Evolutionary conservation across 805 yeast genomes (phyloP).

Genomic region (Saccharomyces eubayanus): DNA sequence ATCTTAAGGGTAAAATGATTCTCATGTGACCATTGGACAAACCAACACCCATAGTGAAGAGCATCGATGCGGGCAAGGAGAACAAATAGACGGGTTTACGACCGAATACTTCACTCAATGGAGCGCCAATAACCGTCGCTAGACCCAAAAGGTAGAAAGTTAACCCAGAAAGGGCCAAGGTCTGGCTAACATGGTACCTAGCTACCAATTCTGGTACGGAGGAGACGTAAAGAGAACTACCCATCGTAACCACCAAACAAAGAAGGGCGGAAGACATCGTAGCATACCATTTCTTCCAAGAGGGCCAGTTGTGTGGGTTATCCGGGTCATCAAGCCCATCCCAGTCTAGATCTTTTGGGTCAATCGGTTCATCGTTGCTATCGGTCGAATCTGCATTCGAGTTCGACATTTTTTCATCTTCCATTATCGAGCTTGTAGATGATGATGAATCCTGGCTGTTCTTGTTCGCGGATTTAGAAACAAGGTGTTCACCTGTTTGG

Average conservation of each 20-base stretch:
- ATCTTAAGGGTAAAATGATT: constrained; percentile 57
- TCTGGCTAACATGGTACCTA: constrained; percentile 47
- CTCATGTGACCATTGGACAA: constrained; percentile 49
- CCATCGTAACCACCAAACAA: constrained; percentile 65
- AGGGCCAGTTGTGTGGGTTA: constrained; percentile 64
- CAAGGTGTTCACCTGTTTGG: not conserved
- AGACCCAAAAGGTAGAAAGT: constrained; percentile 65
- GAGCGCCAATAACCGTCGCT: constrained; percentile 66
- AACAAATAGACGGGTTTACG: constrained; percentile 51
- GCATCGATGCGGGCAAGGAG: constrained; percentile 58
- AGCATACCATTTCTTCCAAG: constrained; percentile 52
- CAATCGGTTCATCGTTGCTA: constrained; percentile 23
- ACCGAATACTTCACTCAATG: constrained; percentile 62
- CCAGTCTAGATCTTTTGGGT: constrained; percentile 44
- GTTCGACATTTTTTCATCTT: not conserved
- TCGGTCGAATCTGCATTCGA: not conserved
- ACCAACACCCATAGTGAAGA: constrained; percentile 69
- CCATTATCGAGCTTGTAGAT: not conserved
- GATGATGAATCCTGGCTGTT: not conserved
- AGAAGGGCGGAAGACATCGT: constrained; percentile 57
- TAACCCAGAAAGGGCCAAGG: constrained; percentile 57
- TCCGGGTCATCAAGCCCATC: constrained; percentile 54
- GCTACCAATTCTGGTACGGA: constrained; percentile 49
- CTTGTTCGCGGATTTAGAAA: not conserved
- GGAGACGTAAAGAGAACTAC: constrained; percentile 63